phyloP scores from a whole-genome alignment of 768 basidiomycete genomes.

The Termitomyces titanicus region DNA sequence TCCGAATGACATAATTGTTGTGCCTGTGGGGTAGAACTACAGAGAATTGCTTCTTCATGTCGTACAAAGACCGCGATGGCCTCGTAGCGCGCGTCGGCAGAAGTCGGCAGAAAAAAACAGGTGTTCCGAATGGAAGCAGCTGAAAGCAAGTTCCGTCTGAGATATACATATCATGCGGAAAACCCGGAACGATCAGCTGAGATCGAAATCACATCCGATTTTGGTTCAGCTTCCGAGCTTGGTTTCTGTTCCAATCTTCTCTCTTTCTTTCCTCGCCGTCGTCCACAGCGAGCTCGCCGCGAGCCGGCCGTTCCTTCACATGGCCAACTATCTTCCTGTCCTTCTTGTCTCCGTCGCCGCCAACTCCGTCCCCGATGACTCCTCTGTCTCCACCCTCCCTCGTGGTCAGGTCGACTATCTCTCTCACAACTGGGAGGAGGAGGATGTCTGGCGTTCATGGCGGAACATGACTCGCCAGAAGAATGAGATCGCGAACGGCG shows the following conservation, averaged over 20 bases:
- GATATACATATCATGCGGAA: conserved; percentile 16
- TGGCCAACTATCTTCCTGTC: conserved; percentile 71
- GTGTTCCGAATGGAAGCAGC: background rate
- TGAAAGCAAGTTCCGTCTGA: conserved; percentile 1
- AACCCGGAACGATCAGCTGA: conserved; percentile 18
- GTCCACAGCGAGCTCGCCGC: conserved; percentile 9
- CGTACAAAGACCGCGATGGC: background rate
- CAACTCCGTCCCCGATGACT: conserved; percentile 67
- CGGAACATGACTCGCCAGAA: conserved; percentile 97
- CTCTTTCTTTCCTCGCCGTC: conserved; percentile 9
- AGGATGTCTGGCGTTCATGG: conserved; percentile 99
- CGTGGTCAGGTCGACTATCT: conserved; percentile 98
- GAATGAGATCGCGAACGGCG: conserved; percentile 95
- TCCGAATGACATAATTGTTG: no score
- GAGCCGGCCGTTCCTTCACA: conserved; percentile 23
- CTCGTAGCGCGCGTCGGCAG: background rate
- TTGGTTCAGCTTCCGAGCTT: conserved; percentile 2
- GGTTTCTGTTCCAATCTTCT: conserved; percentile 2
- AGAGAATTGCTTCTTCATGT: background rate
- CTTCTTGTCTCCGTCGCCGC: conserved; percentile 61
- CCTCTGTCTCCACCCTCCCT: conserved; percentile 77
- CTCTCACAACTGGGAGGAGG: conserved; percentile 95
- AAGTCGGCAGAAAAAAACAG: no score
- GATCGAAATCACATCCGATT: conserved; percentile 14
- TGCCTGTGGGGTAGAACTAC: no score